phyloP scores from a whole-genome alignment of 1,139 yeast species.

The Entelexis paramagnoliae region DNA sequence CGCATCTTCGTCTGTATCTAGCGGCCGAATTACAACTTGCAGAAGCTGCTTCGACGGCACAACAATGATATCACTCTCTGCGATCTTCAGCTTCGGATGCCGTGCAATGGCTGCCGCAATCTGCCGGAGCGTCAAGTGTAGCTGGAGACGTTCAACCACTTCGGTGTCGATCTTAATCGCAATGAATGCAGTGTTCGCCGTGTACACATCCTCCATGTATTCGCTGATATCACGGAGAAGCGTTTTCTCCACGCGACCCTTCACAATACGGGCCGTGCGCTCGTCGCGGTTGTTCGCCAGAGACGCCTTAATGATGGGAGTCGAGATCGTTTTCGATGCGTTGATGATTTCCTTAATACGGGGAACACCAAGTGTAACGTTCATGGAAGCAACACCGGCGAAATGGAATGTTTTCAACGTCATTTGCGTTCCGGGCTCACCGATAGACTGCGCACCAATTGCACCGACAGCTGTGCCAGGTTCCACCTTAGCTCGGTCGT shows the following conservation, averaged over 20 bases:
- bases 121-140: constrained; percentile 76
- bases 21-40: constrained; percentile 66
- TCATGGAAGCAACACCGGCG: constrained; percentile 99
- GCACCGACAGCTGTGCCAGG: constrained; percentile 99
- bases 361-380: constrained; percentile 96
- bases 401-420: constrained; percentile 97
- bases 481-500: constrained; percentile 84
- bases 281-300: constrained; percentile 89
- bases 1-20: constrained; percentile 23
- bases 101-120: constrained; percentile 70
- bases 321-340: constrained; percentile 89
- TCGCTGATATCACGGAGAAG: constrained; percentile 73
- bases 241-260: constrained; percentile 94
- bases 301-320: constrained; percentile 93
- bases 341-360: constrained; percentile 97
- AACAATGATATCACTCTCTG: constrained; percentile 59
- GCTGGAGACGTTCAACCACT: constrained; percentile 80
- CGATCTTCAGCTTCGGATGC: constrained; percentile 85
- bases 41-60: constrained; percentile 52
- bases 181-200: constrained; percentile 64
- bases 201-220: constrained; percentile 89
- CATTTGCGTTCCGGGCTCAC: constrained; percentile 99
- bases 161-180: constrained; percentile 72
- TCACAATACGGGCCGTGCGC: constrained; percentile 96
- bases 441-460: constrained; percentile 97